These are phyloP conservation scores for Xerocomus brunneocitrinus DNA, from an alignment of 768 basidiomycete species.

Conservation along the genomic window DNA sequence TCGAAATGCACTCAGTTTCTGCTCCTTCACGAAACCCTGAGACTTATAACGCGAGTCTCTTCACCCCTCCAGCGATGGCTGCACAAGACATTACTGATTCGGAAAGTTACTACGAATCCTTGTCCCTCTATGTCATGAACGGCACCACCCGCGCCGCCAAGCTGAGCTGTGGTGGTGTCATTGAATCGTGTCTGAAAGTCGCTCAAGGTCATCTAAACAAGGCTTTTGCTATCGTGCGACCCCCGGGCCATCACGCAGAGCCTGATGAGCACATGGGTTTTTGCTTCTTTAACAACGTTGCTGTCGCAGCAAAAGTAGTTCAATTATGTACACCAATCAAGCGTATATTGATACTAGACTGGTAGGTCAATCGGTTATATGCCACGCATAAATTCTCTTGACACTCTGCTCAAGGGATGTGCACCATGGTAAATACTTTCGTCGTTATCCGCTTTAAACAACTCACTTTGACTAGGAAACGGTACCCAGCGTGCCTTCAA, in stretches of 20 bases:
- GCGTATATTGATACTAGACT: slow-evolving; percentile 89
- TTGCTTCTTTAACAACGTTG: slow-evolving; percentile 98
- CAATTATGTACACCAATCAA: slow-evolving; percentile 66
- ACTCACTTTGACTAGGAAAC: slow-evolving; percentile 58
- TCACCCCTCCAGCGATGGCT: slow-evolving; percentile 53
- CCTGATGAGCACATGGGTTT: slow-evolving; percentile 99
- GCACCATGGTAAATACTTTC: slow-evolving; percentile 67
- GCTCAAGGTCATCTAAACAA: slow-evolving; percentile 78
- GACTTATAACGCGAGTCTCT: slow-evolving; percentile 15
- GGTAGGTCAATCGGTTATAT: slow-evolving; percentile 51
- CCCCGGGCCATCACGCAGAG: slow-evolving; percentile 97
- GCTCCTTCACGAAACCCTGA: background rate
- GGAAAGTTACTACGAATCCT: slow-evolving; percentile 78
- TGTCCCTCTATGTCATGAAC: slow-evolving; percentile 89
- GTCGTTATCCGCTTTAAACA: background rate
- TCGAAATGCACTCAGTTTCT: background rate
- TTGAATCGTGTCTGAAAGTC: slow-evolving; percentile 85
- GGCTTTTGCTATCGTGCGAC: slow-evolving; percentile 91
- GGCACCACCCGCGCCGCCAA: slow-evolving; percentile 81
- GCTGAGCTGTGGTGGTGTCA: slow-evolving; percentile 90
- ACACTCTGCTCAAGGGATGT: slow-evolving; percentile 66
- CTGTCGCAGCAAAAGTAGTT: slow-evolving; percentile 83
- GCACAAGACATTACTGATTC: slow-evolving; percentile 72
- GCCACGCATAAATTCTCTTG: background rate
- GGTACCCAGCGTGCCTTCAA: slow-evolving; percentile 96